A percentile compares a stretch with the other conserved stretches of the same genome.
phyloP scores from a whole-genome alignment of 2,329 filamentous ascomycete species.

The Colletotrichum sp. region DNA sequence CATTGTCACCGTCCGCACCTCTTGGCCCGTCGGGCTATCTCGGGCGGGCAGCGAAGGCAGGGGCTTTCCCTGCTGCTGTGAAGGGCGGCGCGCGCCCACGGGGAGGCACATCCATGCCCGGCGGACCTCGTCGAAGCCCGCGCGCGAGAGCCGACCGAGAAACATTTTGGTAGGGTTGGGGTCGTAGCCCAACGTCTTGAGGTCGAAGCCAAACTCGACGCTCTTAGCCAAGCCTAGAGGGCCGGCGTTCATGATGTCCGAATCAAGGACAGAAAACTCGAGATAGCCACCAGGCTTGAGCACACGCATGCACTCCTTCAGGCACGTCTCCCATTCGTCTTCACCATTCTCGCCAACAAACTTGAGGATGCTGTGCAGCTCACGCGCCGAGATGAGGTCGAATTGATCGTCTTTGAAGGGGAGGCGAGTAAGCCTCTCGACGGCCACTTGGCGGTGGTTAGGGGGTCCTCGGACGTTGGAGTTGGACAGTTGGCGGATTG shows the following conservation, averaged over 20 bases:
- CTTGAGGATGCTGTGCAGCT: slow-evolving; percentile 85
- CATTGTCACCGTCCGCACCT: slow-evolving; percentile 52
- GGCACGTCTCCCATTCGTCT: slow-evolving; percentile 88
- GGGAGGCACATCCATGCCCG: slow-evolving; percentile 90
- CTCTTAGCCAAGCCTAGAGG: slow-evolving; percentile 80
- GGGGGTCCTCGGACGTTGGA: slow-evolving; percentile 79
- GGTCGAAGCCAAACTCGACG: slow-evolving; percentile 89
- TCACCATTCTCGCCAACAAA: slow-evolving; percentile 67
- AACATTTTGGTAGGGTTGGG: slow-evolving; percentile 82
- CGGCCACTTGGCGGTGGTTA: slow-evolving; percentile 85
- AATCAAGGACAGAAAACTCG: slow-evolving; percentile 89
- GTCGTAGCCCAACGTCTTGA: slow-evolving; percentile 90
- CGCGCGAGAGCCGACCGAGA: slow-evolving; percentile 72
- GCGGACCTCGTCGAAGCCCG: slow-evolving; percentile 80
- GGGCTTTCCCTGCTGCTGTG: slow-evolving; percentile 30
- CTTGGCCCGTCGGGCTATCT: slow-evolving; percentile 42
- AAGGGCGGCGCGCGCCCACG: slow-evolving; percentile 64
- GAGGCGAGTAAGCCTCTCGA: slow-evolving; percentile 77
- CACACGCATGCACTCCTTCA: slow-evolving; percentile 86
- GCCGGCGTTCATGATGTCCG: slow-evolving; percentile 86
- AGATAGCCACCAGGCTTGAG: slow-evolving; percentile 93
- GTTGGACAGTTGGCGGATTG: slow-evolving; percentile 72
- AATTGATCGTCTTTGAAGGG: slow-evolving; percentile 89
- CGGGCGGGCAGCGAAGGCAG: slow-evolving; percentile 21
- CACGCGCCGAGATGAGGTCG: slow-evolving; percentile 88